Conservation (phyloP, 1,139 yeast genomes). For the Blastobotrys buckinghamii region DNA sequence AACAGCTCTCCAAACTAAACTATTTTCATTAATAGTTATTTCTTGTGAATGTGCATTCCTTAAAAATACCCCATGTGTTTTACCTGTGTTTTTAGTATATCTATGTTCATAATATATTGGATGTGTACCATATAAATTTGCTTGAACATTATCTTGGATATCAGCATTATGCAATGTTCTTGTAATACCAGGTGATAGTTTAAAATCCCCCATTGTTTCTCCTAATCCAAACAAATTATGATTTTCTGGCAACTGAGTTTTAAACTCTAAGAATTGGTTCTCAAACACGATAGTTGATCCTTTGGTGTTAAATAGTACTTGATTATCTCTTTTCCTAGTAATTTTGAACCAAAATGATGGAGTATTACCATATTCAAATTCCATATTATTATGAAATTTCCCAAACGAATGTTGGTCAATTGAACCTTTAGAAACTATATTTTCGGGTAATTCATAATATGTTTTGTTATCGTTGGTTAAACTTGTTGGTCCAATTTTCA, state of each 20-base stretch:
- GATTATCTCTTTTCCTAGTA: constrained; percentile 27
- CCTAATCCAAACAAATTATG: constrained; percentile 34
- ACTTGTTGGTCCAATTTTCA: constrained; percentile 30
- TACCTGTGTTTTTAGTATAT: constrained; percentile 6
- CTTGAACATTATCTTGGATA: constrained; percentile 15
- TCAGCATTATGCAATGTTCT: constrained; percentile 23
- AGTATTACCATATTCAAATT: constrained; percentile 25
- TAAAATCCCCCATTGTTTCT: constrained; percentile 33
- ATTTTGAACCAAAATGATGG: constrained; percentile 31
- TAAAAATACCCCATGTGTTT: constrained; percentile 22
- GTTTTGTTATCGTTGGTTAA: constrained; percentile 22
- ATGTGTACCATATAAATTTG: constrained; percentile 25
- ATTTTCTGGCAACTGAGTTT: constrained; percentile 30
- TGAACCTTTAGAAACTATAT: constrained; percentile 26
- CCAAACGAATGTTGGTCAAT: constrained; percentile 10
- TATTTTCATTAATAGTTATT: constrained; percentile 1
- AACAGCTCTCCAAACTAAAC: constrained; percentile 27
- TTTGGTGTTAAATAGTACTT: constrained; percentile 30
- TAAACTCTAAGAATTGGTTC: constrained; percentile 34
- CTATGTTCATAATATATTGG: constrained; percentile 32
- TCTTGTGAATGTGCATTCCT: constrained; percentile 26
- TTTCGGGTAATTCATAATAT: constrained; percentile 30
- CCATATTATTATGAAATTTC: constrained; percentile 21
- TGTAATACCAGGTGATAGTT: constrained; percentile 29
- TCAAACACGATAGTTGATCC: constrained; percentile 34